Base-by-base conservation (phyloP, 169 alveolate genomes). In the Plasmodium coatneyi region DNA sequence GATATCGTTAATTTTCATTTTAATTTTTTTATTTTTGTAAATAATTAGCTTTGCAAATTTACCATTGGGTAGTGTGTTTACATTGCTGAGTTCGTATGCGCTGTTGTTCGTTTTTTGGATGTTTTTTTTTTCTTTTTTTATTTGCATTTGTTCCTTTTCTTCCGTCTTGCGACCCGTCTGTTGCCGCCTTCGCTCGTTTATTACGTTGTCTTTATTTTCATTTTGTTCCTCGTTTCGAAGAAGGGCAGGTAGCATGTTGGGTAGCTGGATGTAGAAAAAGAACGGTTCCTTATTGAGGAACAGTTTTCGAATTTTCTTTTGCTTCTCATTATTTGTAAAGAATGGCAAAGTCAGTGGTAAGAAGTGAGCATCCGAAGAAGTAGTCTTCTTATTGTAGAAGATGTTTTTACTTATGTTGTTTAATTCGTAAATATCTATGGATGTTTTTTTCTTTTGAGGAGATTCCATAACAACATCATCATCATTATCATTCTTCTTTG, bases 341-440 rank as follows among this genome's bases (percentile, higher is more conserved):
- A 90, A 90, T 36, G 95, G 95, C 54, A 90, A 71, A 1, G 95
- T 90, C 25, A 90, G 74, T 16, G 95, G 95, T 32, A 90, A 80
- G 70, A 90, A 90, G 80, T 90, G 92, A 25, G 52, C 95, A 80
- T 81, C 80, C 16, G 83, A 30, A 25, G 95, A 49, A 6, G 84
- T 43, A 54, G 80, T 70, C 83, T 80, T 81, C 83, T 90, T 90
- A 81, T 80, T 90, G 43, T 90, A 90, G 71, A 72, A 90, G 72
- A 90, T 90, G 36, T 90, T 90, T 90, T 90, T 90, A 76, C 95
- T 90, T 90, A 81, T 90, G 74, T 90, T 90, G 74, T 90, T 90
- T 80, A 90, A 54, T 43, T 90, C 95, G 54, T 80, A 90, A 28
- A 81, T 81, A 80, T 90, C 80, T 28, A 90, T 90, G 54, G 95